Conservation (phyloP, 805 yeast species). For the Barnettozyma siamensis region DNA sequence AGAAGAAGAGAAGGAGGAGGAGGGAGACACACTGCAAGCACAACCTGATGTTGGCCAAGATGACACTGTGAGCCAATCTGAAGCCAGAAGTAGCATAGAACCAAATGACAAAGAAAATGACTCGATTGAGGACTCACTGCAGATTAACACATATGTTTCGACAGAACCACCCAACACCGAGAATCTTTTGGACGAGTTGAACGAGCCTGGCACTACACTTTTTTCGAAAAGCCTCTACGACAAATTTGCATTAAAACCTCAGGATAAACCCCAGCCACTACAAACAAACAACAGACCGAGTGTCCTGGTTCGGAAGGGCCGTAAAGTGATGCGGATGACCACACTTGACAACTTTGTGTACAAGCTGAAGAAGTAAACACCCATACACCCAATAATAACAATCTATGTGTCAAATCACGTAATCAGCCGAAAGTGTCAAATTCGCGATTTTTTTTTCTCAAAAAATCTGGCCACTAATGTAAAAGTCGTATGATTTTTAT, state of each 20-base stretch:
- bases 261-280: neutral
- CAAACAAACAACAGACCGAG: neutral
- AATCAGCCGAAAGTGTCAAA: neutral
- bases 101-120: neutral
- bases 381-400: too few relatives aligned
- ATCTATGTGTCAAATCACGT: too few relatives aligned
- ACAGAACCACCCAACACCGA: neutral
- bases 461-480: too few relatives aligned
- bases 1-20: neutral
- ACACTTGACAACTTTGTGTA: neutral
- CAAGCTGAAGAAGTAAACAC: neutral
- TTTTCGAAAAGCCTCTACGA: neutral
- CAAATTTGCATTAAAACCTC: neutral
- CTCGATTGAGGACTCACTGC: neutral
- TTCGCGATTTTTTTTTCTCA: too few relatives aligned
- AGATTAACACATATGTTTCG: neutral
- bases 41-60: neutral
- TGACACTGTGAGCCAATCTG: too few relatives aligned
- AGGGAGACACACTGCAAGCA: neutral
- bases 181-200: neutral
- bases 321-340: neutral
- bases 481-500: constrained; percentile 15
- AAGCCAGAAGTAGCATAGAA: neutral
- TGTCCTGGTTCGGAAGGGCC: neutral
- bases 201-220: neutral